phyloP scores from a whole-genome alignment of 2,329 filamentous ascomycete species.

The Diaporthe sp. region DNA sequence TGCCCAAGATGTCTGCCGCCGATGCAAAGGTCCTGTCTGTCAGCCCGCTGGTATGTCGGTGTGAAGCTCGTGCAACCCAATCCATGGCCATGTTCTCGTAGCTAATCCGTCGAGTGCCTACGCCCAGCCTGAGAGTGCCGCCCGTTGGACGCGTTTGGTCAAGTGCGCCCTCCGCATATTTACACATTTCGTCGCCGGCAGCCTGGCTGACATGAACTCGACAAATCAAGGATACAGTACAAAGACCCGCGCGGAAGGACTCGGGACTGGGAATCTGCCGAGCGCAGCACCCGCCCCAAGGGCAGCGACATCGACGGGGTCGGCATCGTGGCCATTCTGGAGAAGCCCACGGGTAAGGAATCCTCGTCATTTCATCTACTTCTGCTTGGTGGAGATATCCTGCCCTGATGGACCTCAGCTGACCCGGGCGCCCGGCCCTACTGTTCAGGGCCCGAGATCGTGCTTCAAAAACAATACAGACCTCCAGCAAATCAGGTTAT shows the following conservation, averaged over 20 bases:
- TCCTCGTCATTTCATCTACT: not conserved
- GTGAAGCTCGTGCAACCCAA: not conserved
- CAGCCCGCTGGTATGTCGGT: conserved; percentile 58
- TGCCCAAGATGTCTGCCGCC: conserved; percentile 55
- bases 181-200: conserved; percentile 14
- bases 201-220: conserved; percentile 37
- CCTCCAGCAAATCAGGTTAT: conserved; percentile 71
- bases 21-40: conserved; percentile 59
- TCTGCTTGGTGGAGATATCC: not conserved
- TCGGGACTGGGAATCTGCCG: conserved; percentile 79
- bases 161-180: conserved; percentile 56
- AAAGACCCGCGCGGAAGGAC: conserved; percentile 70
- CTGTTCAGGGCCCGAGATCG: conserved; percentile 63
- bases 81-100: conserved; percentile 26
- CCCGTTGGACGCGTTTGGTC: conserved; percentile 71
- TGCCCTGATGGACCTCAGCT: not conserved
- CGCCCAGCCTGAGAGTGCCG: conserved; percentile 62
- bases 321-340: conserved; percentile 78
- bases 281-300: conserved; percentile 76
- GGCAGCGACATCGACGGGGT: conserved; percentile 77
- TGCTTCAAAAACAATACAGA: conserved; percentile 77
- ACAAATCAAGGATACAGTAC: conserved; percentile 68
- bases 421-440: not conserved
- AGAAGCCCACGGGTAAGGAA: conserved; percentile 60
- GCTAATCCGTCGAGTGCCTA: conserved; percentile 1